Base-by-base conservation (phyloP, 2,329 filamentous ascomycete species). In the Nothomitra cinnamomea region DNA sequence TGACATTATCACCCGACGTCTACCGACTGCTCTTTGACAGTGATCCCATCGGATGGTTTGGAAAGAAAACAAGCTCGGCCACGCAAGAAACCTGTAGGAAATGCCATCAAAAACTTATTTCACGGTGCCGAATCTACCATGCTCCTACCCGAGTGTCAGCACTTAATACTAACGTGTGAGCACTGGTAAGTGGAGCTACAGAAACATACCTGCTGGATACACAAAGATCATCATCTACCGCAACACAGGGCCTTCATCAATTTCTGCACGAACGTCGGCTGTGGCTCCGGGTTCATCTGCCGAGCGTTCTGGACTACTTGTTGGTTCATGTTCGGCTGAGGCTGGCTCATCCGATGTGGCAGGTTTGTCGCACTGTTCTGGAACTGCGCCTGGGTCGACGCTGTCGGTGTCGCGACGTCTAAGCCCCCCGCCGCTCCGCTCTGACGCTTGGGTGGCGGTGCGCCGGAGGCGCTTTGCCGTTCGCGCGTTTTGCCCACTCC, bases 321-420 rank as follows among this genome's bases (percentile, higher is more conserved):
- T 59, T 74, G 72, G 57, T 72, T 76, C 71, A 80, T 73, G 56
- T 74, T 77, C 55, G 75, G 73, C 64, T 81, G 79, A 19, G 65
- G 64, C 22, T 72, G 70, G 57, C 70, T 75, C 57, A 76, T 77
- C 64, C 82, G 73, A 62, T 79, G 80, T 51, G 84, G 78, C 59
- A 94, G 77, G 68, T 95, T 92, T 67, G 87, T 86, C 64, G 85
- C 86, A 72, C 87, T 95, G 76, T 87, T 90, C 73, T 94, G 88
- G 76, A 95, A 95, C 67, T 95, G 90, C 60, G 90, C 90, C 69
- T 94, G 87, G 59, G 87, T 95, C 65, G 87, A 95, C 62, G 85
- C 87, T 65, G 89, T 83, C 61, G 88, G 86, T 59, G 89, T 90
- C 64, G 80, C 79, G 67, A 84, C 79, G 67, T 94, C 86, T 63